phyloP scores from a whole-genome alignment of 2,329 filamentous ascomycete genomes.

The Ceratocystiopsis sp. region DNA sequence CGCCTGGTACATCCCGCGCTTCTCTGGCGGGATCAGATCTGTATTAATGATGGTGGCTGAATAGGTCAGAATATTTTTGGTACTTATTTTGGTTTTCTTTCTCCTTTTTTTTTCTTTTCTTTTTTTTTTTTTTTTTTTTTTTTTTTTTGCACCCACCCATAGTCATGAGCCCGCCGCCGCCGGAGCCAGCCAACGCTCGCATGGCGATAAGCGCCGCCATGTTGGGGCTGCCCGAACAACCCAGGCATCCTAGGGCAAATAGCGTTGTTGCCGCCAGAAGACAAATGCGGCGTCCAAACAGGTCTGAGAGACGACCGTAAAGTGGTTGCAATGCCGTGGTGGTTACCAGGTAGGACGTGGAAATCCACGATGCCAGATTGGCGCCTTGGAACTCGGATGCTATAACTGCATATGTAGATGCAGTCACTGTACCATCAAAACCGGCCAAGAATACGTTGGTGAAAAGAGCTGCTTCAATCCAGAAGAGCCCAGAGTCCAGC shows the following conservation, averaged over 20 bases:
- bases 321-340: constrained; percentile 60
- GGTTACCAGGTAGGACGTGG: constrained; percentile 51
- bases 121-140: neutral
- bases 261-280: constrained; percentile 40
- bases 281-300: constrained; percentile 51
- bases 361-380: constrained; percentile 38
- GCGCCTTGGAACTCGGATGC: constrained; percentile 26
- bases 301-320: constrained; percentile 29
- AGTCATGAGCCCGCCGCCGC: constrained; percentile 55
- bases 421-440: constrained; percentile 59
- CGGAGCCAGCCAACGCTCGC: constrained; percentile 36
- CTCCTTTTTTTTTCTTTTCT: no score
- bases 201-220: constrained; percentile 27
- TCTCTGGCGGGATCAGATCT: constrained; percentile 52
- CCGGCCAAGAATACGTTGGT: constrained; percentile 47
- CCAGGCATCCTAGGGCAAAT: constrained; percentile 24
- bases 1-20: constrained; percentile 59
- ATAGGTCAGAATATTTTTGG: neutral
- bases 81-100: neutral
- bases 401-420: constrained; percentile 51
- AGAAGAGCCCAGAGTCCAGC: constrained; percentile 26
- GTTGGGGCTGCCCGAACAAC: constrained; percentile 37
- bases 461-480: constrained; percentile 45
- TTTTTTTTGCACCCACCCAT: constrained; percentile 21
- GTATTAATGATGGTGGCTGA: constrained; percentile 52